Evolutionary conservation across 805 yeast genomes (phyloP), one percentile per base, ranked within the genome.

Genomic region (Scheffersomyces coipomensis): DNA sequence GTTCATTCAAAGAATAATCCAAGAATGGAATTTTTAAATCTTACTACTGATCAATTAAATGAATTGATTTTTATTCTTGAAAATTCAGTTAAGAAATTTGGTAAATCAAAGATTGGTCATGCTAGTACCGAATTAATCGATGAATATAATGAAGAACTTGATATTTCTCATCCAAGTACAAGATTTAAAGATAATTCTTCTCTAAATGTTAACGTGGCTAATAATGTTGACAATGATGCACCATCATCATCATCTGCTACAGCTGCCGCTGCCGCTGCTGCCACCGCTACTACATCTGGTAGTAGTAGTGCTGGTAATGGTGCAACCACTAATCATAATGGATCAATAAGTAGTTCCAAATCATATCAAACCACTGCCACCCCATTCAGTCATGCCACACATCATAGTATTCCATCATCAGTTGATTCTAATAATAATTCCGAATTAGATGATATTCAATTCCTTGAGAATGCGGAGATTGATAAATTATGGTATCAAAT

Each of bases 401-500:
- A 6, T 15, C 30, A 27, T 27, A 27, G 30, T 27, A 13, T 13
- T 5, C 30, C 30, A 13, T 27, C 30, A n/a, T 27, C 30, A 27
- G 30, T 27, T 27, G 30, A 27, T 15, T 27, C 30, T 15, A 11
- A 5, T 15, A 27, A 27, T 27, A 27, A 27, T 27, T 27, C 30
- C 4, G 30, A 27, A 19, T 13, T 42, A 12, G 54, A 50, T 13
- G 56, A 48, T 2, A 38, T 46, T 23, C 40, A 43, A 16, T 44
- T 49, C 29, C 40, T 55, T 11, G 55, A 58, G 16, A 58, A 60
- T 41, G 51, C 46, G 9, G 68, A 64, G 29, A 55, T 66, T 33
- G 72, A 67, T 40, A 53, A 58, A 25, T 50, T 66, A 35, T 67
- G 73, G 73, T 41, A 44, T 27, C 64, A 62, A 40, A 55, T 66